These are phyloP conservation scores for Xenoacremonium recifei DNA, from an alignment of 2,329 filamentous ascomycete species.

Conservation along the genomic window DNA sequence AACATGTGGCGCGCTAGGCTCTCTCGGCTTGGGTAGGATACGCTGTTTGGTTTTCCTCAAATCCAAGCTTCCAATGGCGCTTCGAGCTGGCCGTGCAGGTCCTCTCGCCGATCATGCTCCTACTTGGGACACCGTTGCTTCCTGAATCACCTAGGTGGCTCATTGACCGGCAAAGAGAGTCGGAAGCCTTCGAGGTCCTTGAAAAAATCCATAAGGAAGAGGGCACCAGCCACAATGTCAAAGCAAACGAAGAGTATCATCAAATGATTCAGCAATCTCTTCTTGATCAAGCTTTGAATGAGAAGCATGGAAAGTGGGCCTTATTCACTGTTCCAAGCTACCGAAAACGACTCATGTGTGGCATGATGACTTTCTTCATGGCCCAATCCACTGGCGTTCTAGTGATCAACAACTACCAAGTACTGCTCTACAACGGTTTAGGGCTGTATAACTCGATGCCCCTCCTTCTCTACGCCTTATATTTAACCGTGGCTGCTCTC, in stretches of 20 bases:
- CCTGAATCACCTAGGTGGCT: background rate
- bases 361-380: background rate
- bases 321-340: background rate
- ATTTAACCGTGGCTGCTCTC: background rate
- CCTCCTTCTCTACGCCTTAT: slow-evolving; percentile 1
- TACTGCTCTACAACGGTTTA: slow-evolving; percentile 3
- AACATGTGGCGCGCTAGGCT: too few relatives aligned
- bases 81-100: slow-evolving; percentile 1
- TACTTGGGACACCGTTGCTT: background rate
- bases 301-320: background rate
- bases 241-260: background rate
- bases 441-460: background rate
- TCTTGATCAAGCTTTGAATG: background rate
- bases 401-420: slow-evolving; percentile 4
- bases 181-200: background rate
- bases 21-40: background rate
- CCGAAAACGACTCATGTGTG: background rate
- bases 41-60: background rate
- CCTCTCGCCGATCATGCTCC: background rate
- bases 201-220: background rate
- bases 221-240: background rate
- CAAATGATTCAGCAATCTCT: background rate
- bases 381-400: slow-evolving; percentile 4
- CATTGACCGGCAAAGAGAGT: background rate
- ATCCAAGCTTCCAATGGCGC: slow-evolving; percentile 1